Percentiles rank a stretch among this genome's conserved stretches.
Evolutionary conservation across 2,329 filamentous ascomycete genomes (phyloP).

Genomic region (Fusarium sp.): DNA sequence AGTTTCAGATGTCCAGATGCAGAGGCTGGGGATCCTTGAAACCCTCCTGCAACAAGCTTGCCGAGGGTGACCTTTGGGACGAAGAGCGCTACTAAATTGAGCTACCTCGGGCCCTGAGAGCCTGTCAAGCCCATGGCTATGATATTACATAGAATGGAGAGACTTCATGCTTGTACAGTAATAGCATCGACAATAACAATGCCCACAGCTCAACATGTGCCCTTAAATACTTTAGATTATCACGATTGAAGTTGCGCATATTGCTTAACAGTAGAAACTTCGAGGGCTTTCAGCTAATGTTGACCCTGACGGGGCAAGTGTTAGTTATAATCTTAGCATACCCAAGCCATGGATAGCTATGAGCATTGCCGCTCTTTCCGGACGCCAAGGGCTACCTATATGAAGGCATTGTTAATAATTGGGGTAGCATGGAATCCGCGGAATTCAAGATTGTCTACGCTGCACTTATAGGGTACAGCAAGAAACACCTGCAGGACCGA

Average conservation of each 20-base stretch:
- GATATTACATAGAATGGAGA: not conserved
- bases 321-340: not conserved
- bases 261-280: not conserved
- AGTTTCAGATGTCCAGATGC: not conserved
- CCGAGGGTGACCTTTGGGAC: not conserved
- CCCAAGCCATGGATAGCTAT: not conserved
- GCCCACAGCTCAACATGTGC: not conserved
- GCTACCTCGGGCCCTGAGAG: not conserved
- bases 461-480: not conserved
- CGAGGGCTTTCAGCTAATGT: not conserved
- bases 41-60: slow-evolving; percentile 7
- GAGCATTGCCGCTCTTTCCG: not conserved
- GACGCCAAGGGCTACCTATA: not conserved
- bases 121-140: not conserved
- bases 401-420: not conserved
- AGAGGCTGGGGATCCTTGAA: slow-evolving; percentile 31
- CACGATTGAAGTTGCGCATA: not conserved
- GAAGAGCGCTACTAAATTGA: not conserved
- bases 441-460: no score
- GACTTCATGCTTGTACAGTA: not conserved
- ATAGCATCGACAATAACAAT: not conserved
- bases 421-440: not conserved
- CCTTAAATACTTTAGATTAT: not conserved
- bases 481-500: not conserved
- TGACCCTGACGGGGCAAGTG: not conserved